Evolutionary conservation across 257 asterid species (phyloP).

Genomic region (Cinchona pubescens): DNA sequence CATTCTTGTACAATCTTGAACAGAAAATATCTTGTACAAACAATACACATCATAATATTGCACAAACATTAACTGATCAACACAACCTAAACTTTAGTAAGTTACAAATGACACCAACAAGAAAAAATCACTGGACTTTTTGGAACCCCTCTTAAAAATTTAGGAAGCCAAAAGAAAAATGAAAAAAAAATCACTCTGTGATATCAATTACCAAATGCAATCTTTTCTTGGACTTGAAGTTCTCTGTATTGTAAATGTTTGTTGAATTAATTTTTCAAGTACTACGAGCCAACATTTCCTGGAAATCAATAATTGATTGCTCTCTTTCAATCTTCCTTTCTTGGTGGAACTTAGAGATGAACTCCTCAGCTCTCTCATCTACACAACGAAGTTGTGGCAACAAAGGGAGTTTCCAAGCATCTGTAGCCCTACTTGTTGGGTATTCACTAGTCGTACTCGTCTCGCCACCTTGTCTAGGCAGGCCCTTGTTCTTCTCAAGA

Average conservation of each 20-base stretch:
- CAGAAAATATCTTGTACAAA: not conserved
- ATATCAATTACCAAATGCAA: not conserved
- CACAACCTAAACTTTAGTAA: not conserved
- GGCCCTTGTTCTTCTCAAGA: not conserved
- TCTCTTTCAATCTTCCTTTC: constrained; percentile 65
- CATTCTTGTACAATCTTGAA: not conserved
- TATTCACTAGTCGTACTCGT: constrained; percentile 3
- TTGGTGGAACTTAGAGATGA: constrained; percentile 53
- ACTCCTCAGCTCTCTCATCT: constrained; percentile 51
- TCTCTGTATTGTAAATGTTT: not conserved
- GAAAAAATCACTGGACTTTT: not conserved
- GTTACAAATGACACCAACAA: not conserved
- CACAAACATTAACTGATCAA: not conserved
- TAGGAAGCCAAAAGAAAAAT: constrained; percentile 10
- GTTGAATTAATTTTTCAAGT: constrained; percentile 13
- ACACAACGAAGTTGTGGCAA: constrained; percentile 37
- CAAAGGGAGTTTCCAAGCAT: constrained; percentile 31
- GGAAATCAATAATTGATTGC: constrained; percentile 53
- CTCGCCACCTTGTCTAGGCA: constrained; percentile 10
- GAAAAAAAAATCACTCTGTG: not conserved
- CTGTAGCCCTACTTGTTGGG: not conserved
- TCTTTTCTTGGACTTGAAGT: not conserved
- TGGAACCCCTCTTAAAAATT: constrained; percentile 6
- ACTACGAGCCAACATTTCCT: constrained; percentile 68
- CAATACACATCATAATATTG: not conserved